Conservation (phyloP, 352 stramenopile genomes). For the Detonula confervacea region DNA sequence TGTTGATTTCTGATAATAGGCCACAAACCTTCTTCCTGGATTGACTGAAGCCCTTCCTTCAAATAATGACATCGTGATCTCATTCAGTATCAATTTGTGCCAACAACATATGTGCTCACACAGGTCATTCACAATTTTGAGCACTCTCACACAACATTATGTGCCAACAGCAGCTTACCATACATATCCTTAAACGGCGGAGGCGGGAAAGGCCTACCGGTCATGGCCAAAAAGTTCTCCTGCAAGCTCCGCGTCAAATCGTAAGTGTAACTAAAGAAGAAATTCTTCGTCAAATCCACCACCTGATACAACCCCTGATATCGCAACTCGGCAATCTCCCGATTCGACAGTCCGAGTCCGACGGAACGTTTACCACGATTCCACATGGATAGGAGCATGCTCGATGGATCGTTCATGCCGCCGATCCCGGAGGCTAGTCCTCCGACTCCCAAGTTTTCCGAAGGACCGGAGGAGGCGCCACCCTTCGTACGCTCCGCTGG, state of each 20-base stretch:
- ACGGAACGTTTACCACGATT: constrained; percentile 81
- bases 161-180: constrained; percentile 22
- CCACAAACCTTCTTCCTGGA: too few relatives aligned
- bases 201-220: constrained; percentile 73
- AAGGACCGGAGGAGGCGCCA: too few relatives aligned
- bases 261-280: constrained; percentile 99
- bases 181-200: constrained; percentile 92
- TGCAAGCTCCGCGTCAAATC: constrained; percentile 97
- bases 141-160: background rate
- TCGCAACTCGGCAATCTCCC: constrained; percentile 86
- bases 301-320: constrained; percentile 98
- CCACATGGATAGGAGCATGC: constrained; percentile 83
- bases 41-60: too few relatives aligned
- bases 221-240: constrained; percentile 93
- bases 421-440: too few relatives aligned
- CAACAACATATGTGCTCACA: too few relatives aligned
- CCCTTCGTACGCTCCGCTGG: constrained; percentile 64
- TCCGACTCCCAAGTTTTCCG: too few relatives aligned
- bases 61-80: too few relatives aligned
- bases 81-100: too few relatives aligned
- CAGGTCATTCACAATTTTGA: too few relatives aligned
- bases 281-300: constrained; percentile 98
- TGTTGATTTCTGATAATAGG: too few relatives aligned
- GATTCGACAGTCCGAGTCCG: constrained; percentile 78
- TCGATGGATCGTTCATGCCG: constrained; percentile 76